These are phyloP conservation scores for Spiromastix sp. DNA, from an alignment of 2,329 filamentous ascomycete genomes.

Conservation along the genomic window DNA sequence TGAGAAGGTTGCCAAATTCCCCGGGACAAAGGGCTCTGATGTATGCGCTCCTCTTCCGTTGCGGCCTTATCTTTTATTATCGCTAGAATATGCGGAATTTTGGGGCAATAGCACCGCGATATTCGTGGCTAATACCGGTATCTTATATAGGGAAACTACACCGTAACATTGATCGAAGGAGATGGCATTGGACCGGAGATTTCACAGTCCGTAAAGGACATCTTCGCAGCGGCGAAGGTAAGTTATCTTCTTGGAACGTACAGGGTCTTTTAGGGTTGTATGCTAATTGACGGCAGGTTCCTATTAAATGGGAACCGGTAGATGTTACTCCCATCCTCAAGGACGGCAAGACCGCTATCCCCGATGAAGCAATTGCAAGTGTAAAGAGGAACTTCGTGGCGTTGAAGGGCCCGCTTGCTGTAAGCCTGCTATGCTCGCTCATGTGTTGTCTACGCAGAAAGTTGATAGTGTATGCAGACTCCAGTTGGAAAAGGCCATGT, in stretches of 20 bases:
- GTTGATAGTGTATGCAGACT: slow-evolving; percentile 44
- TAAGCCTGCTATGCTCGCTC: slow-evolving; percentile 37
- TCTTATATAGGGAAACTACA: slow-evolving; percentile 69
- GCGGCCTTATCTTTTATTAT: slow-evolving; percentile 4
- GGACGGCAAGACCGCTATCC: slow-evolving; percentile 92
- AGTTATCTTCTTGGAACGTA: slow-evolving; percentile 15
- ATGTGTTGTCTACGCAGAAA: neutral
- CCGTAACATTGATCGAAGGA: slow-evolving; percentile 94
- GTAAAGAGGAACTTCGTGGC: slow-evolving; percentile 94
- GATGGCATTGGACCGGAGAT: slow-evolving; percentile 99
- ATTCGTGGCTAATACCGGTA: neutral
- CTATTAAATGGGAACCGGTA: slow-evolving; percentile 93
- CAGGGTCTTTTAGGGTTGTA: slow-evolving; percentile 9
- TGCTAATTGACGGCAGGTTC: slow-evolving; percentile 48
- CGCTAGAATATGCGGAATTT: no score
- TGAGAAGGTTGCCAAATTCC: slow-evolving; percentile 82
- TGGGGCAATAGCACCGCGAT: no score
- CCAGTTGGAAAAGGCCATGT: slow-evolving; percentile 98
- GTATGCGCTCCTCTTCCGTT: slow-evolving; percentile 44
- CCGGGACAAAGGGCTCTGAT: slow-evolving; percentile 77
- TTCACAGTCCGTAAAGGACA: slow-evolving; percentile 95
- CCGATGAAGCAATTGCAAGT: slow-evolving; percentile 83
- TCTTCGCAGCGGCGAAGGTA: slow-evolving; percentile 91
- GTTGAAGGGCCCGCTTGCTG: slow-evolving; percentile 92
- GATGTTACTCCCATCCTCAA: slow-evolving; percentile 90